These are phyloP conservation scores for Aspergillus japonicus DNA, from an alignment of 2,329 filamentous ascomycete genomes.

Conservation along the genomic window DNA sequence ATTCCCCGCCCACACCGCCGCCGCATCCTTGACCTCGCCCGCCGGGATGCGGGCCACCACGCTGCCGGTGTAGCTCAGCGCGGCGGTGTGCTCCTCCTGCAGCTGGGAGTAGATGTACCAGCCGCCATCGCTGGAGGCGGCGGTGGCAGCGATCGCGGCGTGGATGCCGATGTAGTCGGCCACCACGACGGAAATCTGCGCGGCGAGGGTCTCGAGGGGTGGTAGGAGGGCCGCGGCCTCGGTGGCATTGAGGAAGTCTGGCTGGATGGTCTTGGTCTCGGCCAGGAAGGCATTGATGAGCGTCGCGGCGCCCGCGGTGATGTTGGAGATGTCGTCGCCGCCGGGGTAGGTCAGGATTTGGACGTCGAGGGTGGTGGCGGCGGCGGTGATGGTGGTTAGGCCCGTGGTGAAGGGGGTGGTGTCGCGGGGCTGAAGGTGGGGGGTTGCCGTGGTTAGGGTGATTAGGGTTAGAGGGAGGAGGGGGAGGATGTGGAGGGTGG, in stretches of 20 bases:
- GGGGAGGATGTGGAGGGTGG: not conserved
- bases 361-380: not conserved
- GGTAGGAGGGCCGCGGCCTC: not conserved
- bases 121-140: not conserved
- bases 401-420: not conserved
- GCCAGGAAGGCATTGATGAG: not conserved
- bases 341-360: not conserved
- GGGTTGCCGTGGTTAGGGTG: not conserved
- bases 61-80: not conserved
- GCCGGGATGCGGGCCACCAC: not conserved
- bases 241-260: not conserved
- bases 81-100: constrained; percentile 1
- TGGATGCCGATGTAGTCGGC: not conserved
- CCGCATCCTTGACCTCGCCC: not conserved
- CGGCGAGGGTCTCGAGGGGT: not conserved
- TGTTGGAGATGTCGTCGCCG: constrained; percentile 1
- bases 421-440: not conserved
- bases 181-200: not conserved
- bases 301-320: not conserved
- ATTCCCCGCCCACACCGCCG: not conserved
- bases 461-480: not conserved
- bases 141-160: not conserved
- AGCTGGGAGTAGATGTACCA: constrained; percentile 4
- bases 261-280: not conserved
- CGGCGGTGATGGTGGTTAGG: not conserved